A percentile compares a stretch with the other conserved stretches of the same genome.
Evolutionary conservation across 2,329 filamentous ascomycete genomes (phyloP).

Genomic region (Fonsecaea erecta): DNA sequence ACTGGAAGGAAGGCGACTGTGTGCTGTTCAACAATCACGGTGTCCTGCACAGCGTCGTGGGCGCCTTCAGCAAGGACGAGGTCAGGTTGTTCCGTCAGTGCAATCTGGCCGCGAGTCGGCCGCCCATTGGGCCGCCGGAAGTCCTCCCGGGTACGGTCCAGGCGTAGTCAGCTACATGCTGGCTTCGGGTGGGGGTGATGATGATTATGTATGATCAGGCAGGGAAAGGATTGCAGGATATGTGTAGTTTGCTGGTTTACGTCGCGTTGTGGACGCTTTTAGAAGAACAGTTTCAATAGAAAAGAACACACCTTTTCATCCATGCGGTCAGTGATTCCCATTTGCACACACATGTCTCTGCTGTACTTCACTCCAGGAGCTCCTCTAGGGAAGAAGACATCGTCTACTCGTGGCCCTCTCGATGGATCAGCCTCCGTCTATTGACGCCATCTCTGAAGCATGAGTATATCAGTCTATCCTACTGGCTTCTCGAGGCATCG

Average conservation of each 20-base stretch:
- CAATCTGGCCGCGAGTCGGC: constrained; percentile 71
- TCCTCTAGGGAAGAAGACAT: too few species aligned
- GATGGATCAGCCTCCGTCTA: too few species aligned
- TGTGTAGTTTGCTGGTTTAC: neutral
- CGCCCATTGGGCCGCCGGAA: constrained; percentile 61
- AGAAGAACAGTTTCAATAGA: neutral
- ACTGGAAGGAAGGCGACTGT: constrained; percentile 77
- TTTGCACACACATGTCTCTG: too few species aligned
- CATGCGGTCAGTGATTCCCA: too few species aligned
- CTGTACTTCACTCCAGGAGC: too few species aligned
- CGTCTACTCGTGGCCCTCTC: too few species aligned
- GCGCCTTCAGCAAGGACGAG: constrained; percentile 74
- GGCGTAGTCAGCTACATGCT: neutral
- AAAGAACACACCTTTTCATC: neutral
- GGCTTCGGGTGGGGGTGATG: neutral
- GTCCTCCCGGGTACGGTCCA: too few species aligned
- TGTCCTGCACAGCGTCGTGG: constrained; percentile 74
- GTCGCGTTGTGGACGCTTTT: too few species aligned
- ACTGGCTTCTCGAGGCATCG: too few species aligned
- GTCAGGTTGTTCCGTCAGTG: constrained; percentile 77
- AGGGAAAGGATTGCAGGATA: neutral
- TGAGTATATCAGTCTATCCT: too few species aligned
- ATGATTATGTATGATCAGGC: neutral
- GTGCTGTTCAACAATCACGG: constrained; percentile 81
- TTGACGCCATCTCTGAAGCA: too few species aligned